A percentile compares a stretch with the other conserved stretches of the same genome.
Evolutionary conservation across 495 filamentous ascomycete species (phyloP).

Genomic region (Trichoderma asperelloides): DNA sequence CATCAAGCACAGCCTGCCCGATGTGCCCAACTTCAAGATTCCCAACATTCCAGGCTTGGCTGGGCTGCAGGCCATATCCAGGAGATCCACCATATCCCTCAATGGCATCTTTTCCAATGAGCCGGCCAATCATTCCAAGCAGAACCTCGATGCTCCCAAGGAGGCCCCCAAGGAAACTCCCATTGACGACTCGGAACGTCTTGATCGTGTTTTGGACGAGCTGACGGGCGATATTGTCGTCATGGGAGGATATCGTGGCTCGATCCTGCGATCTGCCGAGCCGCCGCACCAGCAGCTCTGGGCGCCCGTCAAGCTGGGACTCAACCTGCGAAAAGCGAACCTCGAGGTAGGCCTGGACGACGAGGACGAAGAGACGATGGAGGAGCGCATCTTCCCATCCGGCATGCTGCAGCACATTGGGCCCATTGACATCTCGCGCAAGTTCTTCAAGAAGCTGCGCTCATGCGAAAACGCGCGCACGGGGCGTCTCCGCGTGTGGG

Average conservation of each 20-base stretch:
- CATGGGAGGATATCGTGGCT: constrained; percentile 86
- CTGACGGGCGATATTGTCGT: constrained; percentile 81
- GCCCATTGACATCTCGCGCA: constrained; percentile 79
- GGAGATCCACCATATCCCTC: not conserved
- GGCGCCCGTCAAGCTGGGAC: constrained; percentile 88
- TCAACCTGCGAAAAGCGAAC: constrained; percentile 88
- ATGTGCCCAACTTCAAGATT: constrained; percentile 61
- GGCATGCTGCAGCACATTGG: constrained; percentile 88
- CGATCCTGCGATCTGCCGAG: constrained; percentile 75
- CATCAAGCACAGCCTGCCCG: constrained; percentile 78
- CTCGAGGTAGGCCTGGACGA: constrained; percentile 76
- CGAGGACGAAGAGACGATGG: constrained; percentile 81
- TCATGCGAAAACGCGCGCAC: constrained; percentile 61
- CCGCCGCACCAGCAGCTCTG: constrained; percentile 76
- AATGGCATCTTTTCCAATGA: constrained; percentile 3
- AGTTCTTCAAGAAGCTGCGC: constrained; percentile 68
- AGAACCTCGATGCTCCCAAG: constrained; percentile 6
- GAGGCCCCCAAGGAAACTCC: constrained; percentile 15
- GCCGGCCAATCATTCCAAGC: not conserved
- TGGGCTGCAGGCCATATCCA: constrained; percentile 17
- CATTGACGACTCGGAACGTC: constrained; percentile 25
- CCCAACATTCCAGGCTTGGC: constrained; percentile 43
- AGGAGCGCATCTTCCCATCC: constrained; percentile 67
- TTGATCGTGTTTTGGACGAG: constrained; percentile 58
- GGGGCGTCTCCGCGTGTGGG: constrained; percentile 68